These are phyloP conservation scores for Emmonsiellopsis sp. DNA, from an alignment of 2,329 filamentous ascomycete species.

Conservation along the genomic window DNA sequence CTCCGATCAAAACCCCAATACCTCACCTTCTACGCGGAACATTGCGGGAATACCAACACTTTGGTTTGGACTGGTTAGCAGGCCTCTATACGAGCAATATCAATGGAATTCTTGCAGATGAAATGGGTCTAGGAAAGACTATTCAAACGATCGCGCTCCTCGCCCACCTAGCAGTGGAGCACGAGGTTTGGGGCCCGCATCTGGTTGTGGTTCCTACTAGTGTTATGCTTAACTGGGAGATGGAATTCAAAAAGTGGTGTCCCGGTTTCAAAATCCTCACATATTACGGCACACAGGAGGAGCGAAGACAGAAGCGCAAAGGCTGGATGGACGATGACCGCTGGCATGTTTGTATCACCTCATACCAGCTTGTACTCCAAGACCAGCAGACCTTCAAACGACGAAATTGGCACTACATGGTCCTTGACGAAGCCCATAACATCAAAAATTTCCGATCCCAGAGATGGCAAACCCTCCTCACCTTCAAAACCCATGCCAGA, in stretches of 20 bases:
- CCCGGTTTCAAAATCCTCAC: slow-evolving; percentile 96
- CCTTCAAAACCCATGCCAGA: slow-evolving; percentile 81
- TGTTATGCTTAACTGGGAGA: slow-evolving; percentile 99
- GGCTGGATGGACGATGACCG: slow-evolving; percentile 90
- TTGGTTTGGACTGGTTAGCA: slow-evolving; percentile 93
- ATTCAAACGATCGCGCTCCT: slow-evolving; percentile 94
- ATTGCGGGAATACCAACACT: slow-evolving; percentile 90
- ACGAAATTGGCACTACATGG: slow-evolving; percentile 93
- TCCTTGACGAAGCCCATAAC: slow-evolving; percentile 96
- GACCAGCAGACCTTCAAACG: slow-evolving; percentile 91
- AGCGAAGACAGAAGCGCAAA: slow-evolving; percentile 79
- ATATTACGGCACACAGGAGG: slow-evolving; percentile 90
- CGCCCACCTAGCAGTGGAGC: slow-evolving; percentile 81
- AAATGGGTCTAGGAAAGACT: slow-evolving; percentile 97
- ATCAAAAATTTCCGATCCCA: slow-evolving; percentile 99
- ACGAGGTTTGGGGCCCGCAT: slow-evolving; percentile 92
- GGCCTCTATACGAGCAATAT: slow-evolving; percentile 85
- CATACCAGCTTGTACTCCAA: slow-evolving; percentile 90
- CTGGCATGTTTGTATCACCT: slow-evolving; percentile 97
- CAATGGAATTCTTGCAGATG: slow-evolving; percentile 92
- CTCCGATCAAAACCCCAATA: slow-evolving; percentile 54
- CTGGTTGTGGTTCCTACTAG: slow-evolving; percentile 93
- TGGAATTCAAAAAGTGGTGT: slow-evolving; percentile 98
- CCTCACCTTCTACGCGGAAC: slow-evolving; percentile 79
- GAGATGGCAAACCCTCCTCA: slow-evolving; percentile 88